Evolutionary conservation across 805 yeast species (phyloP), one percentile per base, ranked within the genome.

Genomic region (Monosporozyma solicola): DNA sequence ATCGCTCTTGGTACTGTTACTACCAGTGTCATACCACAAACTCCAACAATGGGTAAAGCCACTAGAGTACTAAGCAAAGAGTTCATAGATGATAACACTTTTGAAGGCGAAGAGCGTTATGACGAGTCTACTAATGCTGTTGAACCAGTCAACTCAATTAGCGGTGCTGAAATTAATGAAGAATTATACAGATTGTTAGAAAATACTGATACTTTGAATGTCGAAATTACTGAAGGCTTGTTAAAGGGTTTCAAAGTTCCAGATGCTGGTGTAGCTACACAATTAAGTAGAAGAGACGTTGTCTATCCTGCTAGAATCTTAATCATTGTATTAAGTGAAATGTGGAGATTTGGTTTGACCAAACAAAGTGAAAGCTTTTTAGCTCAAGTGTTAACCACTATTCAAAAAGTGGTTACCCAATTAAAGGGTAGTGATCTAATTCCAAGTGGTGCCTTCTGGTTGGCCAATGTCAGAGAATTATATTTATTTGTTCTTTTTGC

Each of bases 301-400:
- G 75, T 94, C 52, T 94, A 90, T 82, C 99, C 99, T 29, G 94
- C 97, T 1, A 83, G 97, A 75, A 88, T 94, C 59, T 83, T 94
- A 63, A 92, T 94, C 63, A 85, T 94, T 59, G 85, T 92, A 35
- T 75, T 92, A 58, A 84, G 95, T 63, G 99, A 94, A 69, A 90
- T 94, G 98, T 94, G 99, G 99, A 80, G 98, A 71, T 76, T 92
- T 48, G 98, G 98, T 2, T 79, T 90, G 62, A 89, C 97, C 15
- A 82, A 85, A 59, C 97, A 92, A 69, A 83, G 92, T 65, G 98
- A 94, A 73, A 83, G 82, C 53, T 87, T 94, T 66, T 74, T 94
- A 56, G 97, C 97, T 48, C 91, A 86, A 66, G 95, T 90, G 2
- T 77, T 92, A 66, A 80, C 87, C 31, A 85, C 87, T 1, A 89